Evolutionary conservation across 306 rosid species (phyloP).

Genomic region (Lathyrus sativus): DNA sequence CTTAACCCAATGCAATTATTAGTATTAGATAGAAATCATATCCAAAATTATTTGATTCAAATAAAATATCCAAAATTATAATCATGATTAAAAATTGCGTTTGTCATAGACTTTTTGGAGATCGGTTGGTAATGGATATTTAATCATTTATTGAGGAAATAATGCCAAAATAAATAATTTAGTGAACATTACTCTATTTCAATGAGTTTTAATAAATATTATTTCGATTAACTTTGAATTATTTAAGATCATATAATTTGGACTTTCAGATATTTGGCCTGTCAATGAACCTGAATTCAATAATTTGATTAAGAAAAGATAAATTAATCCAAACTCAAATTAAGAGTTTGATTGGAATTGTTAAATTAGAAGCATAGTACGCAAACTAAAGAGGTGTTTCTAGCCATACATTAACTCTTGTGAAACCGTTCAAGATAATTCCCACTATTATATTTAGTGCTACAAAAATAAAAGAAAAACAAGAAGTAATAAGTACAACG

Average conservation of each 20-base stretch:
- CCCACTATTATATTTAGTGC: background rate
- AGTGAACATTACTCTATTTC: background rate
- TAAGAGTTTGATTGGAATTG: background rate
- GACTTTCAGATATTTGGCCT: background rate
- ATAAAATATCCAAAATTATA: background rate
- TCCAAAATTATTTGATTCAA: background rate
- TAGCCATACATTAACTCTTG: no score
- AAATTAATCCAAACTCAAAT: background rate
- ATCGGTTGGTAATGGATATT: constrained; percentile 4
- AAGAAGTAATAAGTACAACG: background rate
- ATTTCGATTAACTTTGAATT: background rate
- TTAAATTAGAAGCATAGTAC: background rate
- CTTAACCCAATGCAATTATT: no score
- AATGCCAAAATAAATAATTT: constrained; percentile 11
- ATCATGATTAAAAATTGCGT: background rate
- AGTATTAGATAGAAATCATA: background rate
- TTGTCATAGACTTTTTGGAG: background rate
- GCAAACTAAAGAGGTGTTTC: no score
- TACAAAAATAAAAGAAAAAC: background rate
- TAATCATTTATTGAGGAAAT: background rate
- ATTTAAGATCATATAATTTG: background rate
- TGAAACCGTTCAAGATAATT: no score
- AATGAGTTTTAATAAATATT: background rate
- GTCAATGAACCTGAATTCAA: background rate
- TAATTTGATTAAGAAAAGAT: background rate